Conservation (phyloP, 345 rosid genomes). For the Syzygium oleosum region DNA sequence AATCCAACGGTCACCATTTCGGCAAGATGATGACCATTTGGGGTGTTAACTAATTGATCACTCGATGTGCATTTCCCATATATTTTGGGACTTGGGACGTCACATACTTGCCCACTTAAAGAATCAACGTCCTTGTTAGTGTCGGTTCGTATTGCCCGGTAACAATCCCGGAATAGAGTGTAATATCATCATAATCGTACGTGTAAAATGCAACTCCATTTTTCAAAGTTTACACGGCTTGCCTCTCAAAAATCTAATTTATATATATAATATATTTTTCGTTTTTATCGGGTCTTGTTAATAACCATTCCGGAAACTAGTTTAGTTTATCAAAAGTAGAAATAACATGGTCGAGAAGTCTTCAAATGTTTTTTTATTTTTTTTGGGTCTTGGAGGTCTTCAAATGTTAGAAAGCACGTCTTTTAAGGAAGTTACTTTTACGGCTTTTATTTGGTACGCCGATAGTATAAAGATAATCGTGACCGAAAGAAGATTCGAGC, state of each 20-base stretch:
- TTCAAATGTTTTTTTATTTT: no score
- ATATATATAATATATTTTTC: no score
- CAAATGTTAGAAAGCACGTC: no score
- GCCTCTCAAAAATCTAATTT: no score
- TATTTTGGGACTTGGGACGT: not conserved
- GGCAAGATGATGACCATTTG: not conserved
- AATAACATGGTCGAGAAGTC: not conserved
- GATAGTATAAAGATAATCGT: no score
- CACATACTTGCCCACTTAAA: fast-evolving
- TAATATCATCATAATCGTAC: not conserved
- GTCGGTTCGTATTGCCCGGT: fast-evolving
- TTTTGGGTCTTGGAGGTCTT: no score
- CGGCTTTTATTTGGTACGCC: not conserved
- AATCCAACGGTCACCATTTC: not conserved
- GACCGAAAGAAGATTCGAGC: not conserved
- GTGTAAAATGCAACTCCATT: not conserved
- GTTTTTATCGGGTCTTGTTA: no score
- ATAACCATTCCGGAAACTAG: not conserved
- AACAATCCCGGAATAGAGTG: not conserved
- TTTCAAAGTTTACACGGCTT: not conserved
- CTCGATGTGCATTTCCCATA: fast-evolving
- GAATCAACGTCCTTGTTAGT: not conserved
- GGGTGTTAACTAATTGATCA: not conserved
- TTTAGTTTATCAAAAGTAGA: not conserved
- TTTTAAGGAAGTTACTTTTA: no score